Evolutionary conservation across 106 monocot genomes (phyloP).

Genomic region (Alisma plantagoaquatica): DNA sequence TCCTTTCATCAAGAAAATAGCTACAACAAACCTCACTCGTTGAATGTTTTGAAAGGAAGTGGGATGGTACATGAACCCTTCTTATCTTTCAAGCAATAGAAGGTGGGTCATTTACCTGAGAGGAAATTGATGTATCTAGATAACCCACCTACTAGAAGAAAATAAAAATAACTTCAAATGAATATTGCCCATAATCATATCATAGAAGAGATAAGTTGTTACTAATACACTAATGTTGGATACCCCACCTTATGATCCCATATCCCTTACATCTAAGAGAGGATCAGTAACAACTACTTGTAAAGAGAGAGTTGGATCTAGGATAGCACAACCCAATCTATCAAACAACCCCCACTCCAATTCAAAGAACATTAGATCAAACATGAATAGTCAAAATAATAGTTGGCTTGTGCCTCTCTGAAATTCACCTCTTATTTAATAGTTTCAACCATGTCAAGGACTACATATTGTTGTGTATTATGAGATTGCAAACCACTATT

Average conservation of each 20-base stretch:
- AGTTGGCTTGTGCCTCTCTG: too few species aligned
- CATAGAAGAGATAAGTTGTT: not conserved
- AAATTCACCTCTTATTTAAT: too few species aligned
- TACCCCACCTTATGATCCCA: constrained; percentile 54
- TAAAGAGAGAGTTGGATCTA: constrained; percentile 67
- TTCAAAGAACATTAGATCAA: too few species aligned
- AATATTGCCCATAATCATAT: too few species aligned
- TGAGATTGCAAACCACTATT: too few species aligned
- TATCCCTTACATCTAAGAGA: constrained; percentile 61
- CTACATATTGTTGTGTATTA: too few species aligned
- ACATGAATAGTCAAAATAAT: too few species aligned
- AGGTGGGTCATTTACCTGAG: constrained; percentile 64
- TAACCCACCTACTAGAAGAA: constrained; percentile 45
- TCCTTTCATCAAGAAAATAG: constrained; percentile 69
- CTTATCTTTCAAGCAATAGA: constrained; percentile 75
- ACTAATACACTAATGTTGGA: not conserved
- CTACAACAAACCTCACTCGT: constrained; percentile 64
- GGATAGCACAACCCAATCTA: constrained; percentile 45
- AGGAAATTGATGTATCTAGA: constrained; percentile 55
- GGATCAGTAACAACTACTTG: constrained; percentile 57
- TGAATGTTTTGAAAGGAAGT: constrained; percentile 66
- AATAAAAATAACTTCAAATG: too few species aligned
- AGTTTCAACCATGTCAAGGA: too few species aligned
- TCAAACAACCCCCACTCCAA: constrained; percentile 83
- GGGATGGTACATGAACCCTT: constrained; percentile 70